Conservation (phyloP, 2,329 filamentous ascomycete species). For the Penicillium digitatum region DNA sequence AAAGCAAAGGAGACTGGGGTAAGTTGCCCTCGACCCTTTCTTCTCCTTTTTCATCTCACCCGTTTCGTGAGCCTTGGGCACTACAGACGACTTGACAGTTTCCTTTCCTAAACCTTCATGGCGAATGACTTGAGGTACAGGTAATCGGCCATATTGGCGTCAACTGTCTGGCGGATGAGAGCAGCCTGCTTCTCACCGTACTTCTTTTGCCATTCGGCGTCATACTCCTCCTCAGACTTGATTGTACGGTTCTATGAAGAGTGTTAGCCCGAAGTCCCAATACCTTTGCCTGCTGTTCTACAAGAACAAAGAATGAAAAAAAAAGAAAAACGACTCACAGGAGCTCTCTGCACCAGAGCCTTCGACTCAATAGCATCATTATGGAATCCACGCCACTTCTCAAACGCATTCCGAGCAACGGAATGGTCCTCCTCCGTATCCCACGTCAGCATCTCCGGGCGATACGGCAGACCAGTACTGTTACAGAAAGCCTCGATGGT, state of each 20-base stretch:
- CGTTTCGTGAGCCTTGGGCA: neutral
- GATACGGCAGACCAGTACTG: constrained; percentile 73
- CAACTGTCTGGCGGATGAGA: constrained; percentile 57
- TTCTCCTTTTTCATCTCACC: neutral
- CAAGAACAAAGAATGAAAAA: neutral
- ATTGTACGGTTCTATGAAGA: constrained; percentile 18
- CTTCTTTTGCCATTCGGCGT: constrained; percentile 58
- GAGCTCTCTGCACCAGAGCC: constrained; percentile 60
- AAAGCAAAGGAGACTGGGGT: too few species aligned
- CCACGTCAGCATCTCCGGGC: constrained; percentile 78
- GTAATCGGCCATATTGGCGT: constrained; percentile 58
- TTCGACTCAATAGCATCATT: constrained; percentile 86
- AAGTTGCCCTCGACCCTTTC: constrained; percentile 1
- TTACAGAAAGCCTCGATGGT: constrained; percentile 77
- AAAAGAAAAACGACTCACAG: too few species aligned
- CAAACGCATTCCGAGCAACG: constrained; percentile 70
- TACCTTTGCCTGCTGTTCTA: neutral
- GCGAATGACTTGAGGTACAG: constrained; percentile 64
- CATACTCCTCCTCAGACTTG: constrained; percentile 53
- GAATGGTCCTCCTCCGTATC: constrained; percentile 67
- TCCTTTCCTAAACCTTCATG: constrained; percentile 46
- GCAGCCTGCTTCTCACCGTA: constrained; percentile 58
- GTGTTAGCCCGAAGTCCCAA: constrained; percentile 4
- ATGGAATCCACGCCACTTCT: constrained; percentile 97
- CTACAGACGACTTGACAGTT: neutral